Evolutionary conservation across 768 basidiomycete species (phyloP).

Genomic region (Trametes villosa): DNA sequence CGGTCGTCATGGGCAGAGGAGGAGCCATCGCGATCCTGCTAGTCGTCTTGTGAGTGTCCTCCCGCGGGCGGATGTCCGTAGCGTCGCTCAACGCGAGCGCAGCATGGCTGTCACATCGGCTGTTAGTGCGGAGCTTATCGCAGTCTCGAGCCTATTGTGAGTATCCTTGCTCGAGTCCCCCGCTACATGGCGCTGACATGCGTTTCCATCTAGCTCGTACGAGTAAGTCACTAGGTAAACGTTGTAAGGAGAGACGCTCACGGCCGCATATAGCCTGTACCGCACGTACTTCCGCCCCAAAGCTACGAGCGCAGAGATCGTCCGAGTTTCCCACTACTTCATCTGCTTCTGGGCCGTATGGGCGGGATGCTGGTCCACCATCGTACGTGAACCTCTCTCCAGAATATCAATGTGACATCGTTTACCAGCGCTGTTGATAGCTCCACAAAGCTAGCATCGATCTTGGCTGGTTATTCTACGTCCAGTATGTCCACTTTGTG

Average conservation of each 20-base stretch:
- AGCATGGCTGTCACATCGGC: slow-evolving; percentile 47
- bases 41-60: slow-evolving; percentile 32
- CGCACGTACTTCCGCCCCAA: slow-evolving; percentile 40
- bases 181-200: neutral
- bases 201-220: slow-evolving; percentile 42
- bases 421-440: slow-evolving; percentile 33
- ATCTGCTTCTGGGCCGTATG: slow-evolving; percentile 43
- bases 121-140: slow-evolving; percentile 41
- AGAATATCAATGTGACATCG: neutral
- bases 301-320: slow-evolving; percentile 38
- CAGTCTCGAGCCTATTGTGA: slow-evolving; percentile 42
- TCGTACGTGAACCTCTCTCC: slow-evolving; percentile 26
- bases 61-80: slow-evolving; percentile 11
- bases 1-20: slow-evolving; percentile 39
- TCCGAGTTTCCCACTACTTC: slow-evolving; percentile 39
- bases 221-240: slow-evolving; percentile 51
- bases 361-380: slow-evolving; percentile 43
- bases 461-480: slow-evolving; percentile 54
- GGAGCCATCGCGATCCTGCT: slow-evolving; percentile 44
- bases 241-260: neutral
- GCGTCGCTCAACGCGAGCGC: too few species aligned
- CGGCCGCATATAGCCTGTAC: slow-evolving; percentile 26
- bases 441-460: slow-evolving; percentile 50
- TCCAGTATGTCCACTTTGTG: slow-evolving; percentile 41
- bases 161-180: slow-evolving; percentile 14